Base-by-base conservation (phyloP, 140 eudicot species). In the Ambrosia hybrid region DNA sequence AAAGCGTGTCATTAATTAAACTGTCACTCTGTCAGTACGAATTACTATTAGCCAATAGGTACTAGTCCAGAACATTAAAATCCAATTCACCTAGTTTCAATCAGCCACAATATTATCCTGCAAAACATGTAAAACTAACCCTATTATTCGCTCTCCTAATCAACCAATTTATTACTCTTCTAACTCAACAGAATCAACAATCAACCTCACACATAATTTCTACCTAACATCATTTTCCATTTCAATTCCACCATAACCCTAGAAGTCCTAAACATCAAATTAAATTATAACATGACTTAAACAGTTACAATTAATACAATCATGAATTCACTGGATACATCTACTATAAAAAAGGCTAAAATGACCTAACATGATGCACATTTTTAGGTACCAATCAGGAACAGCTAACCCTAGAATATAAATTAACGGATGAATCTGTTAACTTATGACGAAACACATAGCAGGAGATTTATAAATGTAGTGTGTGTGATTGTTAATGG, bases 401-500 rank as follows among this genome's bases (percentile, higher is more conserved):
- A 66, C 12, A 11, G 51, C 61, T 55, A 76, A 76, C 74, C 80
- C 74, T 76, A 67, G 68, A 57, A 68, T 67, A 53, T 9, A 76
- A 46, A 68, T 57, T 13, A 13, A 48, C 10, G 33, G 55, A 57
- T 57, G 52, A 60, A 74, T 52, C 41, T 21, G 46, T 52, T 51
- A 34, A 37, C 9, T 7, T 48, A 2, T 9, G 53, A 48, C 9
- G 53, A 48, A 48, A 74, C 15, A 49, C 17, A 4, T 52, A 51
- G 10, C 45, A 48, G 3, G 9, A 8, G 14, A 41, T 41, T 41
- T 41, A 41, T 9, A 41, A 41, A 41, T 41, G 46, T 41, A 43
- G 11, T 30, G 53, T 41, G 46, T 41, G 46, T 41, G 46, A 5
- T 2, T 41, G 46, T 41, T 2, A 9, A 48, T 3, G 56, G 12